Evolutionary conservation across 2,329 filamentous ascomycete species (phyloP).

Genomic region (Aspergillus aculeatinus): DNA sequence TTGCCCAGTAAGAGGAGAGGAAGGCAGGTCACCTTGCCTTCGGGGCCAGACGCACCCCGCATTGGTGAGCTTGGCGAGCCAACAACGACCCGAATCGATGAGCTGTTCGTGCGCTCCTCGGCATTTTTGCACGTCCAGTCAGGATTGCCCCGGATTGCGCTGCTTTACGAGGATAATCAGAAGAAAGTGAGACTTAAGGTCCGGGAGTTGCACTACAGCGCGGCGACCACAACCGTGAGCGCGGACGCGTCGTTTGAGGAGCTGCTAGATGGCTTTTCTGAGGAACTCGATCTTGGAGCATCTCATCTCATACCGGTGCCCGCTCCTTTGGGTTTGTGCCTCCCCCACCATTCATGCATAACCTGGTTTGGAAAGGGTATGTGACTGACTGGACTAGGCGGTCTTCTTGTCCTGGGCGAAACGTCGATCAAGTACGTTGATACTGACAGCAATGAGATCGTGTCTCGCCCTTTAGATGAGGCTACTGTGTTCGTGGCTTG

Average conservation of each 20-base stretch:
- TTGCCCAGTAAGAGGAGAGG: conserved; percentile 51
- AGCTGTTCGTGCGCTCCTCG: conserved; percentile 66
- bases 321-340: conserved; percentile 50
- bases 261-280: conserved; percentile 47
- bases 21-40: conserved; percentile 24
- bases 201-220: conserved; percentile 54
- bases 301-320: conserved; percentile 63
- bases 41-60: conserved; percentile 32
- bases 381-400: conserved; percentile 59
- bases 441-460: conserved; percentile 66
- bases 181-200: conserved; percentile 57
- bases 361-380: not conserved
- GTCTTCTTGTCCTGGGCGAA: conserved; percentile 73
- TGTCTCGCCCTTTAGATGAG: conserved; percentile 66
- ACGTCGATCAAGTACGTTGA: conserved; percentile 84
- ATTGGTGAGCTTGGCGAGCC: conserved; percentile 62
- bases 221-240: conserved; percentile 46
- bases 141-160: conserved; percentile 59
- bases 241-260: conserved; percentile 56
- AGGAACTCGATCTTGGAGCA: conserved; percentile 59
- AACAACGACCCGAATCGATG: conserved; percentile 61
- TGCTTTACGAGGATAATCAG: conserved; percentile 65
- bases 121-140: conserved; percentile 60
- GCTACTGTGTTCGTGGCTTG: conserved; percentile 89
- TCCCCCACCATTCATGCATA: not conserved